Evolutionary conservation across 345 rosid species (phyloP).

Genomic region (Chamaenerion angustifolium): DNA sequence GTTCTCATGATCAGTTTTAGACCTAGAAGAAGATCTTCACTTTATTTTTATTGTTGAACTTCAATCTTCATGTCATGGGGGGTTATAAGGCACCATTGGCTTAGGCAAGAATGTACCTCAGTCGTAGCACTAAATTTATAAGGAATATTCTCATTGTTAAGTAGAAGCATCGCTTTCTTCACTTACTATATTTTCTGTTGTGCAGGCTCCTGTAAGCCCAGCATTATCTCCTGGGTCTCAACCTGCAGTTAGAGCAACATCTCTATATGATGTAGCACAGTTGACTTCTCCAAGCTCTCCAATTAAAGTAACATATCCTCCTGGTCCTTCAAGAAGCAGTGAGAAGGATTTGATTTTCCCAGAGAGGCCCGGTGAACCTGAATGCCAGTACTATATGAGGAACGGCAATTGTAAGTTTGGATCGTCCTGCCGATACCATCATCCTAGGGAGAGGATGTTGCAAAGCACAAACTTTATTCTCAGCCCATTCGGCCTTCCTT

Average conservation of each 20-base stretch:
- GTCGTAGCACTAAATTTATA: too few relatives aligned
- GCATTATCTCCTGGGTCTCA: constrained; percentile 66
- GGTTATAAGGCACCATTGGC: too few relatives aligned
- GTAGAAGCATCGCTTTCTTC: too few relatives aligned
- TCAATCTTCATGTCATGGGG: too few relatives aligned
- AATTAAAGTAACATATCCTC: constrained; percentile 41
- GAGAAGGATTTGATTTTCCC: constrained; percentile 64
- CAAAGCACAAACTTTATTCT: constrained; percentile 50
- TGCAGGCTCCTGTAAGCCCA: constrained; percentile 82
- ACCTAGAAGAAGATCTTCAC: too few relatives aligned
- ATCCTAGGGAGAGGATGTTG: constrained; percentile 54
- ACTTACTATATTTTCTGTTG: constrained; percentile 10
- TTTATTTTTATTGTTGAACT: too few relatives aligned
- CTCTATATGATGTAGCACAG: constrained; percentile 54
- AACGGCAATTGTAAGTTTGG: constrained; percentile 96
- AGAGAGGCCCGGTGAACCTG: constrained; percentile 92
- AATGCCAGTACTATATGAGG: constrained; percentile 72
- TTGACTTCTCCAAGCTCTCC: constrained; percentile 62
- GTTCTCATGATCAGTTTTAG: too few relatives aligned
- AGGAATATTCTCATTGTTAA: too few relatives aligned
- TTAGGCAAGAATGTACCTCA: too few relatives aligned
- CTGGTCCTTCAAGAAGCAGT: constrained; percentile 34
- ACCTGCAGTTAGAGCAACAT: constrained; percentile 60
- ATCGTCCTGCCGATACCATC: constrained; percentile 77
- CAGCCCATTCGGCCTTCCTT: constrained; percentile 79